Conservation (phyloP, 345 rosid species). For the Boechera divaricarpa region DNA sequence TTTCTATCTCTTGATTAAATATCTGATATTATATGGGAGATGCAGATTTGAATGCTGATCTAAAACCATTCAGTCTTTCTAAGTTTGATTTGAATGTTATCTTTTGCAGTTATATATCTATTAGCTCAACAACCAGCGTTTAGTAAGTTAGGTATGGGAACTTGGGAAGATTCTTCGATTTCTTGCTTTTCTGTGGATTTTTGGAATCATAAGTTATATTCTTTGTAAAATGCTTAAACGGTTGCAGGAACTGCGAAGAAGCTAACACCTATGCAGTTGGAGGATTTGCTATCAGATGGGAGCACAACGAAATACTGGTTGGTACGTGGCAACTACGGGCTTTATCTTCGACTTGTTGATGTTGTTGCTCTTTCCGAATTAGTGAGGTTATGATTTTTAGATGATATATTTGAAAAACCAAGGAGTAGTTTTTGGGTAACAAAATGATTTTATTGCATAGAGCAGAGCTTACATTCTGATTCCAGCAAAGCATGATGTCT, state of each 20-base stretch:
- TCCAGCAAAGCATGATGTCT: background rate
- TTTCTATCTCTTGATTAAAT: background rate
- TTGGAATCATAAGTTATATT: slow-evolving; percentile 3
- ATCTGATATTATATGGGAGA: slow-evolving; percentile 1
- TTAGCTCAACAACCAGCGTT: slow-evolving; percentile 74
- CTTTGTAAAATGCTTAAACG: slow-evolving; percentile 15
- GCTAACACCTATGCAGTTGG: slow-evolving; percentile 88
- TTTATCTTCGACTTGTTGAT: slow-evolving; percentile 18
- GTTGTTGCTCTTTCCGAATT: background rate
- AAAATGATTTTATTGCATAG: background rate
- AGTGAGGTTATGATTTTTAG: background rate
- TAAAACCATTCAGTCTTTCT: background rate
- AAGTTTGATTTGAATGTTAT: slow-evolving; percentile 20
- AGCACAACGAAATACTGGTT: slow-evolving; percentile 81
- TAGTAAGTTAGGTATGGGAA: slow-evolving; percentile 62
- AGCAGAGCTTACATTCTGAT: background rate
- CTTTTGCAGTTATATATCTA: slow-evolving; percentile 67
- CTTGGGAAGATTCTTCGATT: background rate
- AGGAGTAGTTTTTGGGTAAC: background rate
- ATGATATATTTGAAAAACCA: background rate
- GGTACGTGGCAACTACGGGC: slow-evolving; percentile 57
- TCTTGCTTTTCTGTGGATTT: slow-evolving; percentile 3
- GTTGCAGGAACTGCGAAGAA: slow-evolving; percentile 65
- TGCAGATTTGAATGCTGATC: slow-evolving; percentile 23
- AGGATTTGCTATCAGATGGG: slow-evolving; percentile 78